These are phyloP conservation scores for Aphanomyces stellatus DNA, from an alignment of 352 stramenopile species.

Conservation along the genomic window DNA sequence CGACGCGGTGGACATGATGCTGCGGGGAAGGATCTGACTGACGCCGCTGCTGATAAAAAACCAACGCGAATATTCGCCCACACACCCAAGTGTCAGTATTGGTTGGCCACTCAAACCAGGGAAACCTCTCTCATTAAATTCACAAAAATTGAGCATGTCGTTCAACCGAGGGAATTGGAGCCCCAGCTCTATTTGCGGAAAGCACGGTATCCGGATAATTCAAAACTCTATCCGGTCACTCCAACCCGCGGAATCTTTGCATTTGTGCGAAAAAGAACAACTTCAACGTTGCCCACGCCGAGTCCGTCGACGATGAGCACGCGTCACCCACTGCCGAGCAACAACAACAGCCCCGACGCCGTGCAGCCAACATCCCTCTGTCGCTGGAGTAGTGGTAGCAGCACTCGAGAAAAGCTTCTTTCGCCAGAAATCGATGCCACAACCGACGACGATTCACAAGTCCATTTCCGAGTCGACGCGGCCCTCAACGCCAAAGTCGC, in stretches of 20 bases:
- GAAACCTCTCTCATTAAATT: too few species aligned
- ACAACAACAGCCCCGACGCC: too few species aligned
- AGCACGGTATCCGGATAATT: background rate
- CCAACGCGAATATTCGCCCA: background rate
- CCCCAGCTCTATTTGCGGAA: too few species aligned
- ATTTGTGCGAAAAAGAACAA: background rate
- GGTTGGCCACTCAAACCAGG: background rate
- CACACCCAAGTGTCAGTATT: background rate
- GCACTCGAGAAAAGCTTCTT: too few species aligned
- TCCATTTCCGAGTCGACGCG: slow-evolving; percentile 25
- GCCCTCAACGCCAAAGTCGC: slow-evolving; percentile 42
- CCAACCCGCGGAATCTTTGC: background rate
- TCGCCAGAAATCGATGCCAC: too few species aligned
- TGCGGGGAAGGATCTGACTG: background rate
- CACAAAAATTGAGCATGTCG: too few species aligned
- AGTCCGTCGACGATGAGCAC: too few species aligned
- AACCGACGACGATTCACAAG: background rate
- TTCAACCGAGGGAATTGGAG: too few species aligned
- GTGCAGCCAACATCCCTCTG: too few species aligned
- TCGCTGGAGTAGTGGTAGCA: too few species aligned
- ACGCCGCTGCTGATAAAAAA: background rate
- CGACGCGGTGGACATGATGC: slow-evolving; percentile 3
- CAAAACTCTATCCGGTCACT: background rate
- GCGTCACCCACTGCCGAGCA: too few species aligned
- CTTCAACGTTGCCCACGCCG: slow-evolving; percentile 11